Percentiles rank a stretch among this genome's conserved stretches.
Evolutionary conservation across 345 rosid genomes (phyloP).

Genomic region (Fremontodendron californicum): DNA sequence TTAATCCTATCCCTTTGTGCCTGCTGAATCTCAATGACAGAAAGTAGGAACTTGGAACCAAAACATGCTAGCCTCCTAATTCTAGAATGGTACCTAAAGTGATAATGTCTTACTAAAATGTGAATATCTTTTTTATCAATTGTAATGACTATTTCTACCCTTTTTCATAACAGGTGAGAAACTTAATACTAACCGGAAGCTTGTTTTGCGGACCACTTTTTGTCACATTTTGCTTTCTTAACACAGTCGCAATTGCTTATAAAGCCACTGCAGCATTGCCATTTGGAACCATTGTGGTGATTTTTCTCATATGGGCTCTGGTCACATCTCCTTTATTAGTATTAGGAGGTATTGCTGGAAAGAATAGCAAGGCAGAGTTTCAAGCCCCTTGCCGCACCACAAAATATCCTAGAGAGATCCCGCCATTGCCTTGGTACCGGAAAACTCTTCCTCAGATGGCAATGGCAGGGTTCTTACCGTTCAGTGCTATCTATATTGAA

Average conservation of each 20-base stretch:
- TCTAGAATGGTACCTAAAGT: background rate
- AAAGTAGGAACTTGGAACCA: background rate
- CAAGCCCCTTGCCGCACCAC: slow-evolving; percentile 52
- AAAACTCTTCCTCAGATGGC: slow-evolving; percentile 53
- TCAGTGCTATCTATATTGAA: slow-evolving; percentile 54
- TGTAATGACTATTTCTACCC: background rate
- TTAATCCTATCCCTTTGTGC: background rate
- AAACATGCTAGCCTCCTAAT: background rate
- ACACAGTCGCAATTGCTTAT: slow-evolving; percentile 2
- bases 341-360: slow-evolving; percentile 53
- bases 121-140: background rate
- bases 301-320: slow-evolving; percentile 46
- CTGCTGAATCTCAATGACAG: background rate
- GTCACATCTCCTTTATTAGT: slow-evolving; percentile 47
- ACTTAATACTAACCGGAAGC: slow-evolving; percentile 37
- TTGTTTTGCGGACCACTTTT: slow-evolving; percentile 46
- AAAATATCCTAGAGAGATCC: slow-evolving; percentile 48
- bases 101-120: background rate
- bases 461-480: slow-evolving; percentile 51
- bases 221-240: slow-evolving; percentile 28
- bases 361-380: slow-evolving; percentile 48
- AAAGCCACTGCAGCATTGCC: slow-evolving; percentile 3
- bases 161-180: slow-evolving; percentile 38
- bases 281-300: slow-evolving; percentile 27
- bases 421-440: slow-evolving; percentile 42